These are phyloP conservation scores for Puya raimondii DNA, from an alignment of 176 grass and related monocot genomes.

Conservation along the genomic window DNA sequence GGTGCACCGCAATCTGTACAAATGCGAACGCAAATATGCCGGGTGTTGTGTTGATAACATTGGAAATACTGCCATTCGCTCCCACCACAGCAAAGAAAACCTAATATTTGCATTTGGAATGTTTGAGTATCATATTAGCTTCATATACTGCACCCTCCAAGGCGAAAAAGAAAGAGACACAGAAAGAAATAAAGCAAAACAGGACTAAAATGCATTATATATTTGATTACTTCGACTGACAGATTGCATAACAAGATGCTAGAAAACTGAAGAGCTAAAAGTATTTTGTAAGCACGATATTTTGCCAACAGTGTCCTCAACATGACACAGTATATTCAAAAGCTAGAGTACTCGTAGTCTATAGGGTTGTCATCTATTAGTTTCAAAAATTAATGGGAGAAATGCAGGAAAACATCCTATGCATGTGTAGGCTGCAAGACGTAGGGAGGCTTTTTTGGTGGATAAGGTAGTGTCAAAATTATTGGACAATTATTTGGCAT, in stretches of 20 bases:
- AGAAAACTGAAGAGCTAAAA: no score
- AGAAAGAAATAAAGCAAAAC: background rate
- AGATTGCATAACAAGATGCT: no score
- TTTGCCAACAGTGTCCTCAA: background rate
- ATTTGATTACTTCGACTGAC: no score
- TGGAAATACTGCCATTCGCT: conserved; percentile 59
- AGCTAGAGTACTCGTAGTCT: no score
- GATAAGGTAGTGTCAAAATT: no score
- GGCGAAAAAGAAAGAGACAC: background rate
- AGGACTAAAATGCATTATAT: background rate
- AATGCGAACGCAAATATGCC: conserved; percentile 54
- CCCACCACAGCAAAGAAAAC: conserved; percentile 72
- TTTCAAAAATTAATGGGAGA: no score
- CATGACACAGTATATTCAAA: background rate
- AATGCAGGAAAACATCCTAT: no score
- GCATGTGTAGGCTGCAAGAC: no score
- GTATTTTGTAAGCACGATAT: no score
- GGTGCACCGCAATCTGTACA: conserved; percentile 53
- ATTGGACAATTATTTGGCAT: no score
- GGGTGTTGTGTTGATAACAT: conserved; percentile 59
- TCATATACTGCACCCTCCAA: background rate
- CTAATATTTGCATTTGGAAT: conserved; percentile 7
- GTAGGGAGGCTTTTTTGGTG: no score
- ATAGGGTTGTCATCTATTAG: no score
- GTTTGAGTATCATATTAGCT: background rate